phyloP scores from a whole-genome alignment of 2,329 filamentous ascomycete species.

The Cercospora brassicicola region DNA sequence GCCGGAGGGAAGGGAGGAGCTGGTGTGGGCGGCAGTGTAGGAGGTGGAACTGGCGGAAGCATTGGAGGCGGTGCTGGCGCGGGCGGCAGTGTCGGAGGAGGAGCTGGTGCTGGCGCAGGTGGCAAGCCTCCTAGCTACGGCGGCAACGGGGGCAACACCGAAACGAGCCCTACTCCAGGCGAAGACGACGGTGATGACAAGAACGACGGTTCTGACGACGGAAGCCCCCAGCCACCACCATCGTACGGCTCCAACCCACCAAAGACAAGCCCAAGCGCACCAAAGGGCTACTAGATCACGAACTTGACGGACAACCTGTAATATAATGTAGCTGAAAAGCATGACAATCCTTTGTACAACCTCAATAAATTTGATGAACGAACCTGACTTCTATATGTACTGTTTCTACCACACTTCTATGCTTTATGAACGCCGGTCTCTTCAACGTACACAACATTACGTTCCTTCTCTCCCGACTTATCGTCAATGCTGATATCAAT shows the following conservation, averaged over 20 bases:
- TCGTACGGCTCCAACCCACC: background rate
- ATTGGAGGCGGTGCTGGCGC: too few species aligned
- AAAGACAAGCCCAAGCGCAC: background rate
- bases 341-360: background rate
- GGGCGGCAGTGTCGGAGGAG: background rate
- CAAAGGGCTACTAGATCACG: background rate
- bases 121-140: background rate
- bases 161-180: background rate
- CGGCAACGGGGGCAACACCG: background rate
- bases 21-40: background rate
- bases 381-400: background rate
- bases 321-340: background rate
- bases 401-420: background rate
- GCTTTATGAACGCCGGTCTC: background rate
- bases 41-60: background rate
- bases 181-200: background rate
- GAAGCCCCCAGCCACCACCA: slow-evolving; percentile 1
- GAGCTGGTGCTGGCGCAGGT: background rate
- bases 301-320: background rate
- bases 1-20: too few species aligned
- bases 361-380: background rate
- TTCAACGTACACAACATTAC: background rate
- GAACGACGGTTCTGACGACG: background rate
- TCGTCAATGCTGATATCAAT: slow-evolving; percentile 4
- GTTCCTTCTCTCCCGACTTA: background rate